phyloP scores from a whole-genome alignment of 2,329 filamentous ascomycete genomes.

The Sporothrix sp. region DNA sequence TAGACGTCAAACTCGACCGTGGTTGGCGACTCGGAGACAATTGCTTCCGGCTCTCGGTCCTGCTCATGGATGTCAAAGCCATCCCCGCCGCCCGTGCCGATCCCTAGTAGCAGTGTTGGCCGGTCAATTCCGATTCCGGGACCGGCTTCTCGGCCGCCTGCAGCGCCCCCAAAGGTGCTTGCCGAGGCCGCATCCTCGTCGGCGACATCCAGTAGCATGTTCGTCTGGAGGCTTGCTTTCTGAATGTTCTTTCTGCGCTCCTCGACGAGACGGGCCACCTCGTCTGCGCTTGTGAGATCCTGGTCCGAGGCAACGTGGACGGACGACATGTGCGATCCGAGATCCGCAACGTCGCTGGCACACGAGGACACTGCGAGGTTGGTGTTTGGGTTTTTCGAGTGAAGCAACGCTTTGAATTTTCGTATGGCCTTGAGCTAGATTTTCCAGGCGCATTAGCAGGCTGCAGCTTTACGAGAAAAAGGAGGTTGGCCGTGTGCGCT shows the following conservation, averaged over 20 bases:
- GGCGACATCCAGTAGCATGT: constrained; percentile 6
- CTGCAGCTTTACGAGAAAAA: no score
- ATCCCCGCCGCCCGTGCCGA: constrained; percentile 54
- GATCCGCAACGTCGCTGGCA: neutral
- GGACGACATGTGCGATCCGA: neutral
- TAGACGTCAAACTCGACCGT: constrained; percentile 82
- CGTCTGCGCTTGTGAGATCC: constrained; percentile 22
- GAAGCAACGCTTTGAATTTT: constrained; percentile 69
- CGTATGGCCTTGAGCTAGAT: constrained; percentile 76
- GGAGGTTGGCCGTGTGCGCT: no score
- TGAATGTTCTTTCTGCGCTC: constrained; percentile 36
- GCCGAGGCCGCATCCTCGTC: neutral
- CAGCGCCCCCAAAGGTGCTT: neutral
- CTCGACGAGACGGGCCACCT: constrained; percentile 40
- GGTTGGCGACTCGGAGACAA: constrained; percentile 76
- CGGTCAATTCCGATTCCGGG: constrained; percentile 56
- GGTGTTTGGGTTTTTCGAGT: constrained; percentile 24
- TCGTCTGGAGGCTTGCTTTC: constrained; percentile 21
- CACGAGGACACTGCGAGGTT: neutral
- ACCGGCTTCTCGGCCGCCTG: constrained; percentile 44
- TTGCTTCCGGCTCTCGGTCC: constrained; percentile 24
- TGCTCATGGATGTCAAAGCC: constrained; percentile 32
- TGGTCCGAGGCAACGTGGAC: neutral
- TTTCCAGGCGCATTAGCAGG: no score
- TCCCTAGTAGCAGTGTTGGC: constrained; percentile 58